Evolutionary conservation across 2,329 filamentous ascomycete genomes (phyloP), one percentile per base, ranked within the genome.

Genomic region (Parasarocladium wereldwijsianum): DNA sequence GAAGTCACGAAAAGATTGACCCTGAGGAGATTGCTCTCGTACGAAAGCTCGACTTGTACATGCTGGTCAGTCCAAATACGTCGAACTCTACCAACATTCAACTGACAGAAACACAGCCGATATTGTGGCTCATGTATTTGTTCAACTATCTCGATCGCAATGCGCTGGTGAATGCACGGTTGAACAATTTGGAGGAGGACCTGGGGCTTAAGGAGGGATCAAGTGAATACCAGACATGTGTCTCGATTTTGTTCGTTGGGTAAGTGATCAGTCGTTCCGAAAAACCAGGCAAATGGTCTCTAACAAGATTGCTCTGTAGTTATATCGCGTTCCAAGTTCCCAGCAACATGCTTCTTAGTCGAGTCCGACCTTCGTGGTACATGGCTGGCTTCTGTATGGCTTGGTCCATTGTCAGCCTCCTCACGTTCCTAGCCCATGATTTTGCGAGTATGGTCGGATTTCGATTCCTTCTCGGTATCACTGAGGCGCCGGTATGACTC

Each of bases 131-230:
- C 20, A 35, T 33, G 34, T 36, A 36, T 7, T 27, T 21, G 18
- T 31, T 32, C 29, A 34, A 29, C 27, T 38, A 40, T 26, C 34
- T 40, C 13, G 40, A 38, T 31, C 55, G 55, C 52, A 36, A 38
- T 5, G 40, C 40, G 16, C 38, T 42, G 25, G 36, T 37, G 4
- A 37, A 40, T 29, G 38, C 37, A 8, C 34, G 37, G 8, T 24
- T 78, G 7, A 60, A 74, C 34, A 64, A 65, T 1, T 56, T 80
- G 8, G 66, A 76, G 40, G 40, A 52, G 2, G 66, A 73, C 40
- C 46, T 75, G 3, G 45, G 24, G 20, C 27, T 37, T 26, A 45
- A 46, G 1, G 58, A 57, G 6, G n/a, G n/a, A n/a, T n/a, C n/a
- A n/a, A 35, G 33, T 3, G 38, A 50, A 31, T 50, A 49, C 34